Evolutionary conservation across 345 rosid genomes (phyloP).

Genomic region (Citrus australasica): DNA sequence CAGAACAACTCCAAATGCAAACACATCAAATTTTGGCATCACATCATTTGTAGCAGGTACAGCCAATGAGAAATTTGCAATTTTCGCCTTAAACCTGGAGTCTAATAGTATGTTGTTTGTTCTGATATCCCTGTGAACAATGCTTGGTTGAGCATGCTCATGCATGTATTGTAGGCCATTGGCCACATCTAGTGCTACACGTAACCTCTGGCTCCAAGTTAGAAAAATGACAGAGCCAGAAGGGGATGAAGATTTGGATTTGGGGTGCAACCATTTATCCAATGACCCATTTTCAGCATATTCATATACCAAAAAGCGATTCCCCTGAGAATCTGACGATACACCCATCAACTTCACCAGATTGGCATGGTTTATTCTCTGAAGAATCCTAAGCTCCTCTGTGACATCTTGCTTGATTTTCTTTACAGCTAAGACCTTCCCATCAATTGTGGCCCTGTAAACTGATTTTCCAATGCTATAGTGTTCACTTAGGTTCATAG

Average conservation of each 20-base stretch:
- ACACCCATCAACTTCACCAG: conserved; percentile 54
- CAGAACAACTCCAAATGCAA: conserved; percentile 53
- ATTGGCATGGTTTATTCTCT: conserved; percentile 59
- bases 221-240: conserved; percentile 26
- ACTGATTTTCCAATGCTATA: conserved; percentile 47
- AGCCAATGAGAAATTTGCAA: conserved; percentile 54
- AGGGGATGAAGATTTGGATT: conserved; percentile 26
- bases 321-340: conserved; percentile 34
- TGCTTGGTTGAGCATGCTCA: conserved; percentile 56
- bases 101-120: conserved; percentile 54
- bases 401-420: conserved; percentile 37
- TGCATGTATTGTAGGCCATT: conserved; percentile 62
- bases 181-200: conserved; percentile 54
- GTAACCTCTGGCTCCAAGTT: conserved; percentile 52
- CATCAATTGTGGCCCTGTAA: conserved; percentile 45
- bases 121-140: conserved; percentile 50
- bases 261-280: conserved; percentile 42
- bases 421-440: conserved; percentile 47
- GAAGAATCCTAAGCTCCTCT: conserved; percentile 51
- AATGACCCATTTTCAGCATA: conserved; percentile 58
- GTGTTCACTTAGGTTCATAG: conserved; percentile 39
- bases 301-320: conserved; percentile 57
- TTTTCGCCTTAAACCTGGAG: conserved; percentile 50
- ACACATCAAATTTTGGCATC: conserved; percentile 51
- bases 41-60: conserved; percentile 26